Evolutionary conservation across 2,329 filamentous ascomycete genomes (phyloP).

Genomic region (Hypoxylon sp.): DNA sequence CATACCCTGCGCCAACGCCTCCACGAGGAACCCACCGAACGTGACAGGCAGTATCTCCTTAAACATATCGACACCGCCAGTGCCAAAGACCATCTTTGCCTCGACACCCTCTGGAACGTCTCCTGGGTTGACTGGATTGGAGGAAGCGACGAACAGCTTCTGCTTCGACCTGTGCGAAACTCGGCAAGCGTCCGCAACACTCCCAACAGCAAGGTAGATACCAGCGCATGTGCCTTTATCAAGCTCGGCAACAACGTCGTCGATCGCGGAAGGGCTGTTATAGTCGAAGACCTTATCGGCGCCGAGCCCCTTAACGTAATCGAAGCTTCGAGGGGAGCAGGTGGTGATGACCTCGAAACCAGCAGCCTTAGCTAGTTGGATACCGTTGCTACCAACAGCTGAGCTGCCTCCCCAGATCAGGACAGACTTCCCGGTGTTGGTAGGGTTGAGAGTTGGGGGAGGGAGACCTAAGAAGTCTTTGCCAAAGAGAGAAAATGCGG

Average conservation of each 20-base stretch:
- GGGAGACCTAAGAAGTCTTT: conserved; percentile 20
- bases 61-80: conserved; percentile 14
- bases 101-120: conserved; percentile 26
- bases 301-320: conserved; percentile 25
- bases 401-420: conserved; percentile 67
- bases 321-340: conserved; percentile 54
- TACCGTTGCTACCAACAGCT: conserved; percentile 61
- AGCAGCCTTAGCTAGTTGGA: conserved; percentile 62
- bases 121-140: conserved; percentile 25
- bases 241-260: conserved; percentile 36
- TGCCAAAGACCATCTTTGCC: conserved; percentile 26
- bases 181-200: conserved; percentile 23
- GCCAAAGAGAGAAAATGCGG: conserved; percentile 26
- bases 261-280: conserved; percentile 11
- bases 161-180: conserved; percentile 40
- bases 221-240: conserved; percentile 36
- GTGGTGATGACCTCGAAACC: conserved; percentile 64
- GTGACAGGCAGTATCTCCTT: conserved; percentile 23
- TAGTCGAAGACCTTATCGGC: conserved; percentile 26
- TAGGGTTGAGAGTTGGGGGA: conserved; percentile 12
- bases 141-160: conserved; percentile 25
- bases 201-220: conserved; percentile 41
- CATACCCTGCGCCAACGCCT: conserved; percentile 26
- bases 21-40: conserved; percentile 31
- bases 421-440: conserved; percentile 51